These are phyloP conservation scores for Catharanthus roseus DNA, from an alignment of 257 asterid species.

Conservation along the genomic window DNA sequence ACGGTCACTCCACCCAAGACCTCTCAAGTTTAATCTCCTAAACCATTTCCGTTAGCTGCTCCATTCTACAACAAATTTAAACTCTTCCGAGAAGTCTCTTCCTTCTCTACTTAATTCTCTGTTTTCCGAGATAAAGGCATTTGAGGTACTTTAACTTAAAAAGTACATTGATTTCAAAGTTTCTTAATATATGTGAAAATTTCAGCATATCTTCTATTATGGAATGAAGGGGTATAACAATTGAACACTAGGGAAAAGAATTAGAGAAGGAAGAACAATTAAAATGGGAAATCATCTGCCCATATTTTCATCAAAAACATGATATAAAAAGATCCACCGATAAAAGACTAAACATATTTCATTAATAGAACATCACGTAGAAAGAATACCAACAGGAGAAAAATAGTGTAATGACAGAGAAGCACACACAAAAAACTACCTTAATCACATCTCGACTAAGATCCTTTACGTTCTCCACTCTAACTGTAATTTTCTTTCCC, in stretches of 20 bases:
- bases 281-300: neutral
- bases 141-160: no score
- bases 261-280: neutral
- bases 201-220: no score
- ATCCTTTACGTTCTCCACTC: constrained; percentile 61
- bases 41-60: no score
- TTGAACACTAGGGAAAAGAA: neutral
- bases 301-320: neutral
- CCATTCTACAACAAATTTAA: no score
- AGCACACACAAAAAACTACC: constrained; percentile 33
- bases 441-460: constrained; percentile 92
- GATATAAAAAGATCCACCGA: neutral
- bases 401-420: neutral
- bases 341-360: neutral
- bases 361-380: neutral
- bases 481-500: constrained; percentile 72
- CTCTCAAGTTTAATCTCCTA: no score
- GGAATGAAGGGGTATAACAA: no score
- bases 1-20: no score
- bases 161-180: no score
- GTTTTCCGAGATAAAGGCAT: no score
- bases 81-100: no score
- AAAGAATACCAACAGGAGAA: neutral
- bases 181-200: no score
- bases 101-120: no score